These are phyloP conservation scores for Debaryomyces prosopidis DNA, from an alignment of 805 yeast genomes.

Conservation along the genomic window DNA sequence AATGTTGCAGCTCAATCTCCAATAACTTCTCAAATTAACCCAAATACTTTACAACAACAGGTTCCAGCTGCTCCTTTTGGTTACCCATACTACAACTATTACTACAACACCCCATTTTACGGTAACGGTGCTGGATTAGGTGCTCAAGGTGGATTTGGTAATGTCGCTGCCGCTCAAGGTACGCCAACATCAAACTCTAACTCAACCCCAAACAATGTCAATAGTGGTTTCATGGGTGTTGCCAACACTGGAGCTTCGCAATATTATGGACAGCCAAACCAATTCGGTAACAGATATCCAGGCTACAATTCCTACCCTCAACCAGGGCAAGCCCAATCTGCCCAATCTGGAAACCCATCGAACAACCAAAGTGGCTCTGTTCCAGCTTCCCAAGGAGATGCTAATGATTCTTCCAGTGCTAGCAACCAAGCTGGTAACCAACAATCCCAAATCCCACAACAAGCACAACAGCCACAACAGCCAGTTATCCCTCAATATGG, in stretches of 20 bases:
- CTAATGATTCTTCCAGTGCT: conserved; percentile 11
- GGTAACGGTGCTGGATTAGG: conserved; percentile 32
- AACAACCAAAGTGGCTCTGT: conserved; percentile 7
- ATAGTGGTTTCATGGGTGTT: conserved; percentile 9
- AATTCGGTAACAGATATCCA: conserved; percentile 31
- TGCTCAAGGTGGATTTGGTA: conserved; percentile 20
- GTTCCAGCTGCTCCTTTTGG: conserved; percentile 41
- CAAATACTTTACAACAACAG: conserved; percentile 29
- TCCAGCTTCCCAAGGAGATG: conserved; percentile 17
- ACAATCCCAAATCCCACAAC: conserved; percentile 22
- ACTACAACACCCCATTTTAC: conserved; percentile 42
- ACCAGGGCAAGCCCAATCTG: conserved; percentile 20
- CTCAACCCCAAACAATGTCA: conserved; percentile 9
- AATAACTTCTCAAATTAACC: conserved; percentile 16
- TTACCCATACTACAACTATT: conserved; percentile 44
- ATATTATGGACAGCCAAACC: conserved; percentile 29
- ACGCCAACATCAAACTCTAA: conserved; percentile 14
- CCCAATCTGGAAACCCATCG: conserved; percentile 10
- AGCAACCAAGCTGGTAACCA: conserved; percentile 14
- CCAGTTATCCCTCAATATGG: conserved; percentile 44
- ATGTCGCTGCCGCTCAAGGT: conserved; percentile 13
- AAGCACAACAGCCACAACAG: conserved; percentile 31
- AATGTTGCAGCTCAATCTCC: conserved; percentile 24
- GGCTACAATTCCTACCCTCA: conserved; percentile 31
- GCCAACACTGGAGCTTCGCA: conserved; percentile 14